Percentiles rank a stretch among this genome's conserved stretches.
Evolutionary conservation across 129 eudicot species (phyloP).

Genomic region (Oenanthe sinensis): DNA sequence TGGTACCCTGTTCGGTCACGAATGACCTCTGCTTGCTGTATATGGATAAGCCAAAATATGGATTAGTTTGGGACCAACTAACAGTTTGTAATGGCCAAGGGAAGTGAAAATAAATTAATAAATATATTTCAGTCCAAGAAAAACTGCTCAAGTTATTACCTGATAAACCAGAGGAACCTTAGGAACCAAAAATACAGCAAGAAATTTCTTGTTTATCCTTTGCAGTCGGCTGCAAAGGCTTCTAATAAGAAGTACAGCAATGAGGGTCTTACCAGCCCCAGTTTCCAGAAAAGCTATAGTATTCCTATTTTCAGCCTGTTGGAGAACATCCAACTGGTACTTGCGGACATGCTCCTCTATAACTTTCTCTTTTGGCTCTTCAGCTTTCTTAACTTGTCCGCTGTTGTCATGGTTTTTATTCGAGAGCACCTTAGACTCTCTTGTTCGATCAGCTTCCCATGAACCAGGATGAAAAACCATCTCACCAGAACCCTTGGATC

Average conservation of each 20-base stretch:
- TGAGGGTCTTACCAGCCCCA: slow-evolving; percentile 95
- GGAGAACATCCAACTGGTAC: slow-evolving; percentile 91
- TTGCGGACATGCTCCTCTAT: slow-evolving; percentile 75
- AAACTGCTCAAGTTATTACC: slow-evolving; percentile 30
- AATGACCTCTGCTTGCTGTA: slow-evolving; percentile 99
- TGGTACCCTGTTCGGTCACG: slow-evolving; percentile 84
- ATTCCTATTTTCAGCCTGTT: slow-evolving; percentile 80
- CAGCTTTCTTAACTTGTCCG: slow-evolving; percentile 33
- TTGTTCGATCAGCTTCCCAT: slow-evolving; percentile 53
- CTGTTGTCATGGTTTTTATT: slow-evolving; percentile 27
- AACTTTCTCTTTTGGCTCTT: slow-evolving; percentile 40
- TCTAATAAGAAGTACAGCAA: slow-evolving; percentile 87
- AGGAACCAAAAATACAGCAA: slow-evolving; percentile 92
- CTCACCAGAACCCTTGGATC: slow-evolving; percentile 41
- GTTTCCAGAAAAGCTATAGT: slow-evolving; percentile 95
- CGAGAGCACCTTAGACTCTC: slow-evolving; percentile 34
- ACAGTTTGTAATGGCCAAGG: neutral
- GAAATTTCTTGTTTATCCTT: slow-evolving; percentile 64
- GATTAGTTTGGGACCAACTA: neutral
- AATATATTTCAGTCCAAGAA: neutral
- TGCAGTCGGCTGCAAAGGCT: slow-evolving; percentile 55
- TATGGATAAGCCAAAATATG: neutral
- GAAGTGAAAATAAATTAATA: neutral
- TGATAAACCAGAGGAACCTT: slow-evolving; percentile 98
- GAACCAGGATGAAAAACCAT: slow-evolving; percentile 71